Percentiles rank a stretch among this genome's conserved stretches.
These are phyloP conservation scores for Micromonas pusilla DNA, from an alignment of 139 green algal genomes.

Conservation along the genomic window DNA sequence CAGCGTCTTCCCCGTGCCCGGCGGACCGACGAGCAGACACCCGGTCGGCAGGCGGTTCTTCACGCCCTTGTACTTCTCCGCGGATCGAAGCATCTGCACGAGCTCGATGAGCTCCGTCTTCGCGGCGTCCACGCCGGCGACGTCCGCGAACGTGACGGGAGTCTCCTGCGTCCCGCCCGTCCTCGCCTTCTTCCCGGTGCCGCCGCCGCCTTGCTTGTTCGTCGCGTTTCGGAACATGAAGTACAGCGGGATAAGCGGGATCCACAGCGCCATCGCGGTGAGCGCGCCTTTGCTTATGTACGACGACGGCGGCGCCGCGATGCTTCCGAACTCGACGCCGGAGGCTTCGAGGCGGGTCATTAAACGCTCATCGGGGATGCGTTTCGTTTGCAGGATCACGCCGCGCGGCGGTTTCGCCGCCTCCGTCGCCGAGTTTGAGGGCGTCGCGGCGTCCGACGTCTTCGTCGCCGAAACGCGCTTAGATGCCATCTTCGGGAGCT, in stretches of 20 bases:
- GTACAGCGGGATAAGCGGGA: constrained; percentile 22
- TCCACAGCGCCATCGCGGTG: constrained; percentile 10
- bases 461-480: background rate
- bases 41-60: constrained; percentile 38
- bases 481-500: too few relatives aligned
- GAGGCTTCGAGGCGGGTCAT: constrained; percentile 14
- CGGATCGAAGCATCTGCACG: constrained; percentile 87
- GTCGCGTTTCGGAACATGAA: constrained; percentile 18
- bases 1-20: constrained; percentile 49
- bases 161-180: background rate
- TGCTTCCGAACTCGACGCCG: constrained; percentile 1
- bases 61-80: constrained; percentile 79
- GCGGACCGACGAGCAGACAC: constrained; percentile 42
- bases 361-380: background rate
- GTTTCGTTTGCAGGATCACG: constrained; percentile 13
- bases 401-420: background rate
- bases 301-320: background rate
- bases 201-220: background rate
- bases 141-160: constrained; percentile 40
- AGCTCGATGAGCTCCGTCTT: constrained; percentile 86
- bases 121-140: constrained; percentile 73
- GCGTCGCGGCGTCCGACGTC: background rate
- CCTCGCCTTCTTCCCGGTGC: constrained; percentile 9
- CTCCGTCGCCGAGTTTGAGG: background rate
- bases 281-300: background rate